Base-by-base conservation (phyloP, 495 filamentous ascomycete genomes). In the Annulohypoxylon maeteangense region DNA sequence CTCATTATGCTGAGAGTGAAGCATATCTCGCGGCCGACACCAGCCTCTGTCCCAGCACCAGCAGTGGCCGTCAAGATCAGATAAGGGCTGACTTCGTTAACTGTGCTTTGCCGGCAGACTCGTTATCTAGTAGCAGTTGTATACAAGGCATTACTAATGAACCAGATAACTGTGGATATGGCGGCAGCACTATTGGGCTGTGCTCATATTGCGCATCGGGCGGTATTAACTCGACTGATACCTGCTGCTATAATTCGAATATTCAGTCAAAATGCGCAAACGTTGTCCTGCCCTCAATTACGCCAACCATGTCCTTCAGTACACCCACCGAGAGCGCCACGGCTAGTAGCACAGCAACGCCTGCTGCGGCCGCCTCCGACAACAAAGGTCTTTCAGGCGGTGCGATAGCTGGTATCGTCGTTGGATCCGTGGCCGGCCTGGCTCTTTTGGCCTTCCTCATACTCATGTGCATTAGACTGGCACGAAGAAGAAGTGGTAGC, bases 31-130 rank as follows among this genome's bases (percentile, higher is more conserved):
- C 91, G 50, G 84, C 90, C n/a, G 91, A 95, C 77, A 84, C 80
- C 40, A 81, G 88, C 23, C 85, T 94, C 40, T 99, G 96, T 78
- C 81, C 88, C 8, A 88, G 80, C 18, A 84, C 89, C 16, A 82
- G 83, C 42, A 77, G 79, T 58, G 85, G 91, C 70, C 92, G 92
- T 27, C 84, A 91, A 71, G 80, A 82, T 27, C 90, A 96, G 75
- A 94, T 98, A 73, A 88, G 93, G 67, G 92, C 96, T 55, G 96
- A 99, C 78, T 97, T 98, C 76, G 91, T 90, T 8, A 91, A 93
- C 70, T 99, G 96, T 79, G 87, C 94, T 10, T 80, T 93, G 55
- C 96, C 96, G 7, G 87, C 90, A 11, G 83, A 92, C 56, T 91
- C 96, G 4, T 84, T 99, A 27, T 83, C 82, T 34, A 90, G 86